Evolutionary conservation across 306 rosid species (phyloP).

Genomic region (Mucuna pruriens): DNA sequence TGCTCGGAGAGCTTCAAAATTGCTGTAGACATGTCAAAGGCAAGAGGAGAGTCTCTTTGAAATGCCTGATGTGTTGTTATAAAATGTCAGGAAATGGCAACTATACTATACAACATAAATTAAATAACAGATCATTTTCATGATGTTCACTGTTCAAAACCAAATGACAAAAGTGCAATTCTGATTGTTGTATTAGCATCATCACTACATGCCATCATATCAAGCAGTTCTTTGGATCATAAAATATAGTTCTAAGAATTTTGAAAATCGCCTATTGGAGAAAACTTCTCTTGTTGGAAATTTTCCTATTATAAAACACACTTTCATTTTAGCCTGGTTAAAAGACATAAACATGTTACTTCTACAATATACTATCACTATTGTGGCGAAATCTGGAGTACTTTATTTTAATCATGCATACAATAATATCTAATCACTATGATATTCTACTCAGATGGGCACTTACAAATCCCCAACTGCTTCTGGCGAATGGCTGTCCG

Average conservation of each 20-base stretch:
- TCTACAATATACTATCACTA: neutral
- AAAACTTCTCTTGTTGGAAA: neutral
- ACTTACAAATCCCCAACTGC: slow-evolving; percentile 99
- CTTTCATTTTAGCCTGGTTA: neutral
- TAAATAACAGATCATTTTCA: neutral
- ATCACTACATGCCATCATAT: neutral
- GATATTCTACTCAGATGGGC: slow-evolving; percentile 31
- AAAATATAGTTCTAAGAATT: neutral
- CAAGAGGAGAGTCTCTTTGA: slow-evolving; percentile 84
- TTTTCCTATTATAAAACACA: neutral
- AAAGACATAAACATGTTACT: neutral
- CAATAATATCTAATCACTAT: slow-evolving; percentile 3
- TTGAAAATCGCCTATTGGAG: slow-evolving; percentile 20
- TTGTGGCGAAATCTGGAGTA: slow-evolving; percentile 5
- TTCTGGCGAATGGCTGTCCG: slow-evolving; percentile 83
- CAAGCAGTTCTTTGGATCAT: neutral
- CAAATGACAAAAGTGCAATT: neutral
- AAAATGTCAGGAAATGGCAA: slow-evolving; percentile 42
- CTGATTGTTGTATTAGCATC: slow-evolving; percentile 17
- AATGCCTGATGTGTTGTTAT: slow-evolving; percentile 66
- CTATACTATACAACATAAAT: neutral
- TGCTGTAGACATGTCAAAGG: slow-evolving; percentile 89
- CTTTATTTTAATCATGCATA: slow-evolving; percentile 9
- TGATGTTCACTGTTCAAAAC: neutral
- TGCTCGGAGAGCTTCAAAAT: slow-evolving; percentile 80